Evolutionary conservation across 306 rosid genomes (phyloP).

Genomic region (Psophocarpus tetragonolobus): DNA sequence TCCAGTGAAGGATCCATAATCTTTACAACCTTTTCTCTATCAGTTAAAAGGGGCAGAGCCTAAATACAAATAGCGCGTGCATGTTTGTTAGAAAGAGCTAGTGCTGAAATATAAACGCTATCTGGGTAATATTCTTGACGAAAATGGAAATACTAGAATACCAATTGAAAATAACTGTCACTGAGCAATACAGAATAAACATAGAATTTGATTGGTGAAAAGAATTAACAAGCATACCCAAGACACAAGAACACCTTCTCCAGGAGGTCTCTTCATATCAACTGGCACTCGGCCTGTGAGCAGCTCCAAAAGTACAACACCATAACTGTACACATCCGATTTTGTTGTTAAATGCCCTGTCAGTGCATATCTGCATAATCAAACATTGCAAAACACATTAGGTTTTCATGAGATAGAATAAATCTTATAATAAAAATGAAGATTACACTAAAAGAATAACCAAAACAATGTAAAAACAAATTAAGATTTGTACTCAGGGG

Average conservation of each 20-base stretch:
- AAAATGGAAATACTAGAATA: neutral
- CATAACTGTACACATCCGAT: conserved; percentile 93
- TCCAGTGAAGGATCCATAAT: conserved; percentile 92
- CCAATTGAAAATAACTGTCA: neutral
- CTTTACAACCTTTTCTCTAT: conserved; percentile 77
- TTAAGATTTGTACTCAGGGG: conserved; percentile 74
- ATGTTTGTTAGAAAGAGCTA: conserved; percentile 16
- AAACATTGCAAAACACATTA: conserved; percentile 15
- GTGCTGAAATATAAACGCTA: neutral
- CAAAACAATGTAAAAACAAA: conserved; percentile 16
- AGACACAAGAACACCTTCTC: conserved; percentile 91
- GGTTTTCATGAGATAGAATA: neutral
- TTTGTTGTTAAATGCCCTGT: conserved; percentile 96
- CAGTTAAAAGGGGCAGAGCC: conserved; percentile 91
- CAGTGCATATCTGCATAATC: conserved; percentile 78
- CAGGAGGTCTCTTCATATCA: conserved; percentile 89
- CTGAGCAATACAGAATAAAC: neutral
- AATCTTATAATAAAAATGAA: neutral
- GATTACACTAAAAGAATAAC: neutral
- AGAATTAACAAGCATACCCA: conserved; percentile 62
- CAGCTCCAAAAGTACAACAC: conserved; percentile 91
- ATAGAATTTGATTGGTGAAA: conserved; percentile 11
- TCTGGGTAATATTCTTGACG: neutral
- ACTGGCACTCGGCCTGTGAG: conserved; percentile 93
- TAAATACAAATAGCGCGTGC: conserved; percentile 30